Conservation (phyloP, 2,329 filamentous ascomycete species). For the Elsinoe necatrix region DNA sequence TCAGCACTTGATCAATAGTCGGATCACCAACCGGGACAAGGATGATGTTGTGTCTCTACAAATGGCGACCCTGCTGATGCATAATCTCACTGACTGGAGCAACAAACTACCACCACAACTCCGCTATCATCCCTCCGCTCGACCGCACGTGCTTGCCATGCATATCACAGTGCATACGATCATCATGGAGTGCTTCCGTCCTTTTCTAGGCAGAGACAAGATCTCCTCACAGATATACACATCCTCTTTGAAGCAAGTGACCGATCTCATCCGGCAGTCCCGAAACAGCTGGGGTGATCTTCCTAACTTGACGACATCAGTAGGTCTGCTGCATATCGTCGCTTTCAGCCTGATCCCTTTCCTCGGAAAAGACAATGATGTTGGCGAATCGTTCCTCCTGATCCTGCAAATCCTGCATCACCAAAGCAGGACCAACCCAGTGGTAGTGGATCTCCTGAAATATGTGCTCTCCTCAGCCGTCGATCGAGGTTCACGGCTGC, state of each 20-base stretch:
- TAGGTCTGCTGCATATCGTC: background rate
- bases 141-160: background rate
- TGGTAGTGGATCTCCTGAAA: background rate
- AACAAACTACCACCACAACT: background rate
- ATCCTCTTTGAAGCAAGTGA: background rate
- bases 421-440: background rate
- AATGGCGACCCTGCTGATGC: background rate
- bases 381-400: background rate
- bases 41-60: background rate
- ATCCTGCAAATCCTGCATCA: background rate
- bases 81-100: background rate
- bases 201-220: background rate
- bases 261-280: background rate
- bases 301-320: background rate
- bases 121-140: background rate
- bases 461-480: background rate
- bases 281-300: background rate
- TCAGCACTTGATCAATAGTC: background rate
- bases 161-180: background rate
- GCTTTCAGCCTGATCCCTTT: background rate
- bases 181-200: background rate
- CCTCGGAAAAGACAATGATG: background rate
- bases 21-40: background rate
- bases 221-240: background rate
- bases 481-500: background rate